Conservation (phyloP, 352 stramenopile genomes). For the Phytopythium delawarense region DNA sequence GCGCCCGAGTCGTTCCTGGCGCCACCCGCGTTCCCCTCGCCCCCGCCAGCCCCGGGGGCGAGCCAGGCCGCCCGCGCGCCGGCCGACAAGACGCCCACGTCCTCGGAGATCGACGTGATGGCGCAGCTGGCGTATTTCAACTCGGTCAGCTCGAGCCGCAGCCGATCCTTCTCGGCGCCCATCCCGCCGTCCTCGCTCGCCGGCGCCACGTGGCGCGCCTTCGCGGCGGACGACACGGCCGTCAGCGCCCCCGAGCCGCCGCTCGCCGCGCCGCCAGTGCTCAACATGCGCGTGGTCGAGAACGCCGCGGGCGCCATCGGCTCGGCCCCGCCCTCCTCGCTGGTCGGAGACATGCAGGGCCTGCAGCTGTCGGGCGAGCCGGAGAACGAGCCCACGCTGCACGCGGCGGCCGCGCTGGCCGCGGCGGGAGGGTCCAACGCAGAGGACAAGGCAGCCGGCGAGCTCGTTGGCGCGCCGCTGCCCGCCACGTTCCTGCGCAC, state of each 20-base stretch:
- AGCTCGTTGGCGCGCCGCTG: conserved; percentile 30
- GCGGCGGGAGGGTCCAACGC: conserved; percentile 1
- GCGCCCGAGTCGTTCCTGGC: conserved; percentile 2
- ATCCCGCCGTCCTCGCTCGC: conserved; percentile 56
- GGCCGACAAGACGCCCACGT: conserved; percentile 8
- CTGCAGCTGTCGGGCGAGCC: conserved; percentile 46
- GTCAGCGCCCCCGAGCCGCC: conserved; percentile 19
- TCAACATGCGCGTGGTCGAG: conserved; percentile 45
- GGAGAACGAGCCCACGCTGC: conserved; percentile 32
- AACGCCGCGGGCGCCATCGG: conserved; percentile 52
- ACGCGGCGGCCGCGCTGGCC: background rate
- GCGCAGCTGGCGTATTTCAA: conserved; percentile 79
- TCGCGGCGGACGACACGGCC: conserved; percentile 41
- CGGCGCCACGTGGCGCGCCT: conserved; percentile 49
- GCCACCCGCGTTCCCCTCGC: conserved; percentile 13
- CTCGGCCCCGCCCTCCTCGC: conserved; percentile 37
- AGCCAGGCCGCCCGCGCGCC: background rate
- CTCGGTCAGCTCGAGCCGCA: conserved; percentile 31
- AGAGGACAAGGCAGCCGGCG: conserved; percentile 13
- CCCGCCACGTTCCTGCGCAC: conserved; percentile 80
- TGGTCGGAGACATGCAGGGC: conserved; percentile 37
- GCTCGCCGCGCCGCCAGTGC: conserved; percentile 32
- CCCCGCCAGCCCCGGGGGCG: background rate
- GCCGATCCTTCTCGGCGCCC: conserved; percentile 65
- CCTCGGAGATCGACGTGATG: conserved; percentile 71